Conservation (phyloP, 805 yeast genomes). For the Lachancea nothofagi region DNA sequence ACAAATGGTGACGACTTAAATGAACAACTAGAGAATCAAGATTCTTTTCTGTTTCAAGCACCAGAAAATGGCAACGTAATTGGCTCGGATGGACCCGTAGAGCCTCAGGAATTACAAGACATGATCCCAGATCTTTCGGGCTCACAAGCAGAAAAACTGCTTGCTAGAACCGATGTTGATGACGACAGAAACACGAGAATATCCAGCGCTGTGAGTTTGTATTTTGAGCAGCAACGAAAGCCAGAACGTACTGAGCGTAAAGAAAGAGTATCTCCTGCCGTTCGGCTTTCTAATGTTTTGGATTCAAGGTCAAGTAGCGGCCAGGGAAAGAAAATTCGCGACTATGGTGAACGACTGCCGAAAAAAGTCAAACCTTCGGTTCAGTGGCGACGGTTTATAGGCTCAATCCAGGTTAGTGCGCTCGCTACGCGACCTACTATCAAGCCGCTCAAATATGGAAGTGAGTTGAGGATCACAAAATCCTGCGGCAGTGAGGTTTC, state of each 20-base stretch:
- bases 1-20: not conserved
- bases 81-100: slow-evolving; percentile 5
- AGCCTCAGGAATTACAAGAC: slow-evolving; percentile 5
- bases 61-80: slow-evolving; percentile 1
- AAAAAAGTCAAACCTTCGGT: slow-evolving; percentile 14
- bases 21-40: slow-evolving; percentile 5
- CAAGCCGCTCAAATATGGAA: slow-evolving; percentile 39
- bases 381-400: slow-evolving; percentile 47
- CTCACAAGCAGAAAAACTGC: slow-evolving; percentile 4
- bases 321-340: slow-evolving; percentile 1
- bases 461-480: slow-evolving; percentile 38
- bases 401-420: slow-evolving; percentile 54
- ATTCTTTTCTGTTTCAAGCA: slow-evolving; percentile 7
- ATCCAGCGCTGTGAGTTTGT: slow-evolving; percentile 37
- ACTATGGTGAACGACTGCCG: slow-evolving; percentile 3
- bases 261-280: not conserved
- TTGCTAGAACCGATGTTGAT: not conserved
- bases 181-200: slow-evolving; percentile 26
- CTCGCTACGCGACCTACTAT: slow-evolving; percentile 68
- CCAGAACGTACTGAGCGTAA: not conserved
- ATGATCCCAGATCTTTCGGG: slow-evolving; percentile 5
- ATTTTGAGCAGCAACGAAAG: slow-evolving; percentile 29
- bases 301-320: not conserved
- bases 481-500: slow-evolving; percentile 27
- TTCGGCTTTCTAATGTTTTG: not conserved